Conservation (phyloP, 768 basidiomycete genomes). For the Pulveroboletus ravenelii region DNA sequence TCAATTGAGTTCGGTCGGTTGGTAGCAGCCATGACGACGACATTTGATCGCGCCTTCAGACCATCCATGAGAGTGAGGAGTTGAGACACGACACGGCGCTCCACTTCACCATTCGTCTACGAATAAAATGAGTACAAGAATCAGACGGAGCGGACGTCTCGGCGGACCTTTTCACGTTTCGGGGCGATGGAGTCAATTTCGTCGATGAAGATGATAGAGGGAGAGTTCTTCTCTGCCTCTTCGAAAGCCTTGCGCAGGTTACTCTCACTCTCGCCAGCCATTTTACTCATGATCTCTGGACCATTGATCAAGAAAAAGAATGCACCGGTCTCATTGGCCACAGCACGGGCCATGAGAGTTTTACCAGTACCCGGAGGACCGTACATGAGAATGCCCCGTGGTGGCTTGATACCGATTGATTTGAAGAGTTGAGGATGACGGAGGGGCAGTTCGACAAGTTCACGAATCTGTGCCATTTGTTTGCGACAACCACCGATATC, state of each 20-base stretch:
- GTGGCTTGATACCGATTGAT: slow-evolving; percentile 99
- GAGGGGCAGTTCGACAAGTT: slow-evolving; percentile 95
- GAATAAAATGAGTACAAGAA: slow-evolving; percentile 2
- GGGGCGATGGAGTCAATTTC: slow-evolving; percentile 99
- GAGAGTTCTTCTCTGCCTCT: slow-evolving; percentile 99
- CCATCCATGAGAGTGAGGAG: slow-evolving; percentile 99
- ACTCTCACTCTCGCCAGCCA: slow-evolving; percentile 98
- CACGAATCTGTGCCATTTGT: slow-evolving; percentile 99
- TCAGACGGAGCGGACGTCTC: neutral
- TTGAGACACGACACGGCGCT: slow-evolving; percentile 98
- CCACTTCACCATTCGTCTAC: slow-evolving; percentile 98
- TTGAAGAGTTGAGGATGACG: slow-evolving; percentile 99
- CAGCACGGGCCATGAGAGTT: slow-evolving; percentile 98
- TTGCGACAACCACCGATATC: slow-evolving; percentile 99
- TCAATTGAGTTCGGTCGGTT: slow-evolving; percentile 99
- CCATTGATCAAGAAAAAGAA: slow-evolving; percentile 99
- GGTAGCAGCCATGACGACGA: slow-evolving; percentile 99
- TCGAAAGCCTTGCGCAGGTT: slow-evolving; percentile 98
- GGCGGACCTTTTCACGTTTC: slow-evolving; percentile 92
- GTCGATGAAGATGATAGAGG: slow-evolving; percentile 99
- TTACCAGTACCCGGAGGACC: slow-evolving; percentile 99
- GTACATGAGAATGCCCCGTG: slow-evolving; percentile 97
- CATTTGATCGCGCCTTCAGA: slow-evolving; percentile 96
- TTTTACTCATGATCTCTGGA: slow-evolving; percentile 99
- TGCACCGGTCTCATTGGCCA: slow-evolving; percentile 98